Base-by-base conservation (phyloP, 2,329 filamentous ascomycete genomes). In the Hypoxylon sp. region DNA sequence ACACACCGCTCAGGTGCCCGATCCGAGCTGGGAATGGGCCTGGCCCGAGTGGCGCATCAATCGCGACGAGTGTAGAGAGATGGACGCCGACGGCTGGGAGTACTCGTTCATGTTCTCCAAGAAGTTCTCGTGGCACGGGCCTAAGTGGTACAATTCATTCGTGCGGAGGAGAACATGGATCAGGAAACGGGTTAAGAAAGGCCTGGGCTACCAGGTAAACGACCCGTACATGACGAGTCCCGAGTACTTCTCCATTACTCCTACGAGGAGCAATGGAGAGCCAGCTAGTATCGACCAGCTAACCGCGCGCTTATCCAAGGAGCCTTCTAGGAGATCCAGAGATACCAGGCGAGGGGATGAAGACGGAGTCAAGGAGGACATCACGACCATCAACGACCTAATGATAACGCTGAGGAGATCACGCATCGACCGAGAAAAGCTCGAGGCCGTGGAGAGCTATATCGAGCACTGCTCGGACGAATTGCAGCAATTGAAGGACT, bases 11-110 rank as follows among this genome's bases (percentile, higher is more conserved):
- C 94, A 97, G 77, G 88, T 97, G 1, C 96, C 96, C 0, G 96
- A 99, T 76, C 96, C 96, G 4, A 93, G 90, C 67, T 99, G 96
- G 96, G 89, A 93, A 75, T 99, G 96, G 96, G 88, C 81, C 1
- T 90, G 87, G 87, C 83, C 87, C 1, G 87, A 88, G 53, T 91
- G 88, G 89, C 83, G 81, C 26, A 74, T 91, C 70, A 85, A 87
- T 63, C 81, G 93, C 85, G 93, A 95, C 82, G 87, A 91, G 2
- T 90, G 91, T 63, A 89, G 92, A 9, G 57, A 74, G 22, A 72
- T 79, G 36, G 96, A 98, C 73, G 91, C 95, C 67, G 92, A 95
- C 67, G 96, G 96, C 2, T 99, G 96, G 96, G 91, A 97, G 76
- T 99, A 99, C 79, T 96, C 93, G 14, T 93, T 97, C 76, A 90